Base-by-base conservation (phyloP, 257 asterid genomes). In the Leonotis leonurus region DNA sequence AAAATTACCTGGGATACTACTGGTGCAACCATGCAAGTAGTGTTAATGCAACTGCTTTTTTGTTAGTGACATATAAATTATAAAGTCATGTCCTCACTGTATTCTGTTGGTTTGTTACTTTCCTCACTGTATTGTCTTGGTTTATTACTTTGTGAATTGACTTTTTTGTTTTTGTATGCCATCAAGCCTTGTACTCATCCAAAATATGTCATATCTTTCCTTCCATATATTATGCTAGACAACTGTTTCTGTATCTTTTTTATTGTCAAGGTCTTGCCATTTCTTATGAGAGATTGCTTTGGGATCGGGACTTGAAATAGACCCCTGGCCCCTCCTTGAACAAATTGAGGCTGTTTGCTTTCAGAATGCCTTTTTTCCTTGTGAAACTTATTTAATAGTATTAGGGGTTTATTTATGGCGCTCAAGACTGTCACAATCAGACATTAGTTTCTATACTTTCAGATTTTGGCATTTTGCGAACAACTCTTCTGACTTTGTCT, bases 341-440 rank as follows among this genome's bases (percentile, higher is more conserved):
- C 70, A 55, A 54, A 45, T 27, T 70, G 62, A 62, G 45, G 12
- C 18, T 45, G 20, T 37, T 69, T 62, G 62, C 70, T 26, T 25
- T 48, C 29, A 33, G 21, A 24, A 12, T 35, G 37, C 29, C 53
- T 18, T 20, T 56, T 10, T 16, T 35, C 11, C 14, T 33, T 24
- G 5, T 24, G 20, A n/a, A 52, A 52, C 40, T 44, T 53, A 32
- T 59, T 43, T 22, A 4, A 10, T 8, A 32, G 30, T 43, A 53
- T 29, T 26, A 39, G 21, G 20, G 37, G 12, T 44, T 12, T 29
- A n/a, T 16, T 55, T 17, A n/a, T 40, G 5, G 16, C 17, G 51
- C 53, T 39, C 52, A 57, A 43, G 70, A 35, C 11, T 26, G 51
- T 66, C 69, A 45, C 48, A 67, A 46, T 54, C 49, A 45, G 52